A percentile compares a stretch with the other conserved stretches of the same genome.
Conservation (phyloP, 805 yeast genomes). For the Metschnikowia cubensis region DNA sequence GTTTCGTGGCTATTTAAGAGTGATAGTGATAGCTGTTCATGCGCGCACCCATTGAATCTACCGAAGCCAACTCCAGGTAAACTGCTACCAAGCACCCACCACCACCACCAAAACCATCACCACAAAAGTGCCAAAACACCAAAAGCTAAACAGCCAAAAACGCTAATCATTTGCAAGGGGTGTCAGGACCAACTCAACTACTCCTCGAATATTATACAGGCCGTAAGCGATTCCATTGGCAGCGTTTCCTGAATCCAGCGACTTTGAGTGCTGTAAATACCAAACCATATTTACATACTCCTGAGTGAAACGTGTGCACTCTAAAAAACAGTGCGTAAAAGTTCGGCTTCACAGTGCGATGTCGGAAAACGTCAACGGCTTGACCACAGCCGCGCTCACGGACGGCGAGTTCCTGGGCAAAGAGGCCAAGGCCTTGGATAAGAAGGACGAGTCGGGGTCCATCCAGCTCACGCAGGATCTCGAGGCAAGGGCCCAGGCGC, state of each 20-base stretch:
- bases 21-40: background rate
- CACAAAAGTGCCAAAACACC: no score
- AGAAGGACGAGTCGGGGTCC: constrained; percentile 9
- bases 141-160: no score
- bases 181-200: no score
- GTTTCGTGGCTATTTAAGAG: background rate
- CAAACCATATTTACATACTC: no score
- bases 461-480: constrained; percentile 35
- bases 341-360: background rate
- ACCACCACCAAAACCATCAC: background rate
- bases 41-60: background rate
- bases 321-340: no score
- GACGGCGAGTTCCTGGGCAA: constrained; percentile 22
- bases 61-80: background rate
- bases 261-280: no score
- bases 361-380: constrained; percentile 23
- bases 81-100: background rate
- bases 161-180: no score
- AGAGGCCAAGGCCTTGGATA: constrained; percentile 10
- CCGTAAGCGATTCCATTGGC: no score
- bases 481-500: constrained; percentile 23
- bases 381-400: constrained; percentile 32
- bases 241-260: no score
- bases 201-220: no score
- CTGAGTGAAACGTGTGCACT: no score